Base-by-base conservation (phyloP, 441 rosid genomes). In the Adansonia rubrostipa region DNA sequence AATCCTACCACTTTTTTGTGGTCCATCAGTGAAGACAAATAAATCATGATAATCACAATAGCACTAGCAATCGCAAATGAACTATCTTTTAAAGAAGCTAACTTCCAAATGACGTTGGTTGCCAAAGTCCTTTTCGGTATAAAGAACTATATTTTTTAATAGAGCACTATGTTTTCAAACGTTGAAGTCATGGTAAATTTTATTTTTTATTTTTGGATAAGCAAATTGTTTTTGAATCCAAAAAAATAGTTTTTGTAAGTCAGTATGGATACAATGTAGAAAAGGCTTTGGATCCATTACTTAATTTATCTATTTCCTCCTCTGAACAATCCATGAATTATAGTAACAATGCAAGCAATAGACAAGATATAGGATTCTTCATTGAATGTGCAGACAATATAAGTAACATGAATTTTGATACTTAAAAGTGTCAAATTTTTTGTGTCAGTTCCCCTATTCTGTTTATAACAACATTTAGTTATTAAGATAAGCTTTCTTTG, bases 281-380 rank as follows among this genome's bases (percentile, higher is more conserved):
- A 63, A 91, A 87, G 99, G 97, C 98, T 45, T 81, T 90, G 89
- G 88, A 89, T 80, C 81, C 78, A 19, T 85, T 94, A 84, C 92
- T 92, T 78, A 92, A 86, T 82, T 82, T 92, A 77, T 90, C 92
- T 76, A 74, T 88, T 82, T 80, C 91, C 66, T 84, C 92, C 61
- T 64, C 60, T 51, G 88, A 89, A 77, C 83, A 79, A 65, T 84
- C 88, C 42, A 69, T 79, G 80, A 79, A 75, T 83, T 63, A 65
- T 74, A 80, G 54, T 61, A 69, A 79, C 69, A 45, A 62, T 13
- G 15, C 13, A 6, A 62, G 6, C 44, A 62, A 3, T 62, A 28
- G 42, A 62, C 67, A 62, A 13, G 44, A 28, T 62, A 62, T 9
- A 62, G 67, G 24, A 62, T 62, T 62, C 42, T 3, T 28, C 14